Conservation (phyloP, 2,329 filamentous ascomycete genomes). For the Aphanoascus verrucosus region DNA sequence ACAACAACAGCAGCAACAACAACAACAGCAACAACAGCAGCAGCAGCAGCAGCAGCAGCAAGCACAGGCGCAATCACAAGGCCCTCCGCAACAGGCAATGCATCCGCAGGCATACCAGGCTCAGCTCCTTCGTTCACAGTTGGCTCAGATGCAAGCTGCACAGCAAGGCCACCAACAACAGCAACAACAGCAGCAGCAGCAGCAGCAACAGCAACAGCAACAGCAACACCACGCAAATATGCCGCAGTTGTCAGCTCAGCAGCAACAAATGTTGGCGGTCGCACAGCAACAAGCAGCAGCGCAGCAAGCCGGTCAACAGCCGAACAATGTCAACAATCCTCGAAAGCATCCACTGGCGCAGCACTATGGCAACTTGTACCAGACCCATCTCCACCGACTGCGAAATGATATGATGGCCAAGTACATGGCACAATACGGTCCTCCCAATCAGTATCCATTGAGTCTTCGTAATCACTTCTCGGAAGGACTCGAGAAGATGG, state of each 20-base stretch:
- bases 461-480: slow-evolving; percentile 31
- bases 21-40: slow-evolving; percentile 21
- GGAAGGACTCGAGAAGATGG: slow-evolving; percentile 28
- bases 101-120: slow-evolving; percentile 27
- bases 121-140: slow-evolving; percentile 30
- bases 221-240: slow-evolving; percentile 23
- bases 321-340: slow-evolving; percentile 1
- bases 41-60: slow-evolving; percentile 17
- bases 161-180: slow-evolving; percentile 24
- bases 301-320: slow-evolving; percentile 11
- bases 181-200: slow-evolving; percentile 14
- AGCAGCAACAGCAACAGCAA: slow-evolving; percentile 15
- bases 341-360: slow-evolving; percentile 18
- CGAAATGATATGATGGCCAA: slow-evolving; percentile 30
- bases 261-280: slow-evolving; percentile 29
- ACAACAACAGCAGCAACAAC: slow-evolving; percentile 25
- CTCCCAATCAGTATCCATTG: slow-evolving; percentile 30
- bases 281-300: slow-evolving; percentile 31
- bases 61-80: slow-evolving; percentile 1
- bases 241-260: slow-evolving; percentile 23
- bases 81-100: slow-evolving; percentile 16
- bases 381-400: slow-evolving; percentile 27
- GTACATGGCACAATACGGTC: slow-evolving; percentile 31
- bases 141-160: slow-evolving; percentile 29
- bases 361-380: slow-evolving; percentile 30